A percentile compares a stretch with the other conserved stretches of the same genome.
phyloP scores from a whole-genome alignment of 148 eudicot species.

The Rhododendron simsii region DNA sequence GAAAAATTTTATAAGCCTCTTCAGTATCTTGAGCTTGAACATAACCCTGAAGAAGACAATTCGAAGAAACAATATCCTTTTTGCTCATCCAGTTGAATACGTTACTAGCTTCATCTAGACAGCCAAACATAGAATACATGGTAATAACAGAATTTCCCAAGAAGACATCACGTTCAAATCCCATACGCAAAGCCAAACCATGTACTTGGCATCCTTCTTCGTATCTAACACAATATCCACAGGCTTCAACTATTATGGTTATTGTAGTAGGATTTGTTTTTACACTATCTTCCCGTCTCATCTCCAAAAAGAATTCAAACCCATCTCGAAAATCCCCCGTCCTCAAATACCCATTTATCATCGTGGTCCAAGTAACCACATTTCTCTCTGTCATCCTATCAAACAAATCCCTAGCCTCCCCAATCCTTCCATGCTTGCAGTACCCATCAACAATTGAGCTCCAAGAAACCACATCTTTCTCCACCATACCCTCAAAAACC shows the following conservation, averaged over 20 bases:
- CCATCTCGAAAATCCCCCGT: slow-evolving; percentile 37
- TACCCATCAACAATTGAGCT: slow-evolving; percentile 63
- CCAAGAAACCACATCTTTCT: slow-evolving; percentile 63
- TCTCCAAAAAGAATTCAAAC: slow-evolving; percentile 37
- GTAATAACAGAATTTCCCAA: slow-evolving; percentile 50
- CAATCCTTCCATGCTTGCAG: slow-evolving; percentile 34
- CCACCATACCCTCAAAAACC: slow-evolving; percentile 42
- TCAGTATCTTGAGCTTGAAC: slow-evolving; percentile 32
- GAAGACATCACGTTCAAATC: slow-evolving; percentile 40
- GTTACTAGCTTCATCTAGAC: slow-evolving; percentile 33
- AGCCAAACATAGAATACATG: slow-evolving; percentile 54
- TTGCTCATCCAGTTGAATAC: slow-evolving; percentile 28
- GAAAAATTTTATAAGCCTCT: slow-evolving; percentile 39
- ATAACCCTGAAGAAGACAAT: slow-evolving; percentile 43
- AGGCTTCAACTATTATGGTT: slow-evolving; percentile 46
- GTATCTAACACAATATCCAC: slow-evolving; percentile 37
- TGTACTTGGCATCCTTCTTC: slow-evolving; percentile 56
- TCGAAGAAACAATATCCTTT: slow-evolving; percentile 49
- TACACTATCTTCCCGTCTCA: slow-evolving; percentile 40
- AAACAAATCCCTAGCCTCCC: slow-evolving; percentile 43
- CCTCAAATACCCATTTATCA: slow-evolving; percentile 58
- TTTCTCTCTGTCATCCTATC: slow-evolving; percentile 39
- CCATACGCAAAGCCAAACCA: slow-evolving; percentile 41
- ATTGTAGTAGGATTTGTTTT: slow-evolving; percentile 31
- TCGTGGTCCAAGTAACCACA: slow-evolving; percentile 56